phyloP scores from a whole-genome alignment of 164 flowering plant genomes.

The Kingdonia uniflora region DNA sequence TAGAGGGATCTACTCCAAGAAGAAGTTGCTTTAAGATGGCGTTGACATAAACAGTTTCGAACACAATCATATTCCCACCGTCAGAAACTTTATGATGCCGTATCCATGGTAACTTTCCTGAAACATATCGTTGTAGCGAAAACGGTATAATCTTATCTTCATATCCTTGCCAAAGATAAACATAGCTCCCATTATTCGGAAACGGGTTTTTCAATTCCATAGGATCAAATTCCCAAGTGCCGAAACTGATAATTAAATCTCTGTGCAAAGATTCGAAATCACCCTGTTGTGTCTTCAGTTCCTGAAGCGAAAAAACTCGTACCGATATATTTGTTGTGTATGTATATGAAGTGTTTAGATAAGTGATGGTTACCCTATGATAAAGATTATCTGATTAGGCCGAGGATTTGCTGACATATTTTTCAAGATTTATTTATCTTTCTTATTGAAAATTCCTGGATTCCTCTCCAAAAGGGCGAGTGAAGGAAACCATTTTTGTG shows the following conservation, averaged over 20 bases:
- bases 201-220: slow-evolving; percentile 31
- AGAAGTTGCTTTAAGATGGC: slow-evolving; percentile 45
- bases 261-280: slow-evolving; percentile 23
- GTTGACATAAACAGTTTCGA: slow-evolving; percentile 19
- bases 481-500: slow-evolving; percentile 34
- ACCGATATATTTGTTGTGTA: no score
- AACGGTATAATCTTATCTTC: slow-evolving; percentile 26
- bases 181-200: slow-evolving; percentile 23
- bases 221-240: slow-evolving; percentile 38
- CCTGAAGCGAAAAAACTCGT: slow-evolving; percentile 5
- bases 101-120: slow-evolving; percentile 31
- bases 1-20: slow-evolving; percentile 22
- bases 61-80: slow-evolving; percentile 21
- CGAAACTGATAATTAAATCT: slow-evolving; percentile 25
- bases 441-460: slow-evolving; percentile 12
- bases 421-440: slow-evolving; percentile 16
- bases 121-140: slow-evolving; percentile 20
- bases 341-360: no score
- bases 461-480: slow-evolving; percentile 10
- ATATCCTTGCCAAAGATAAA: slow-evolving; percentile 39
- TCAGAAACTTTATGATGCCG: slow-evolving; percentile 23
- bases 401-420: slow-evolving; percentile 4
- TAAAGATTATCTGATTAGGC: slow-evolving; percentile 7
- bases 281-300: slow-evolving; percentile 20
- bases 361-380: no score